A percentile compares a stretch with the other conserved stretches of the same genome.
These are phyloP conservation scores for Gryganskiella cystojenkinii DNA, from an alignment of 192 early-diverging fungal species.

Conservation along the genomic window DNA sequence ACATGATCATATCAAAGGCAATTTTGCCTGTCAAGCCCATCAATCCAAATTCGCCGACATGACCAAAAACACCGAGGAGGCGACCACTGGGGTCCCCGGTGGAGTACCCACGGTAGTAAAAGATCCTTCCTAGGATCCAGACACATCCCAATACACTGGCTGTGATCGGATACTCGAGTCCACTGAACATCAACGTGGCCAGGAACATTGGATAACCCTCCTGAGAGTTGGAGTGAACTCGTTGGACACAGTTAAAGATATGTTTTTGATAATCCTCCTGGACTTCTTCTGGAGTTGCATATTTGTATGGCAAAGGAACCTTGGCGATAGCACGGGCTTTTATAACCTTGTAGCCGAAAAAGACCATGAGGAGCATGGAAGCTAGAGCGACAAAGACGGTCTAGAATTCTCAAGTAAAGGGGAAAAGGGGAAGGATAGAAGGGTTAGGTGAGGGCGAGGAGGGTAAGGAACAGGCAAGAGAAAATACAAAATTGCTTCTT, in stretches of 20 bases:
- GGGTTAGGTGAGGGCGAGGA: no score
- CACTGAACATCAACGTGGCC: conserved; percentile 54
- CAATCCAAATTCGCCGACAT: conserved; percentile 64
- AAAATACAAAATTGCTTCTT: conserved; percentile 22
- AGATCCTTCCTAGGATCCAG: conserved; percentile 59
- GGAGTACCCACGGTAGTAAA: conserved; percentile 66
- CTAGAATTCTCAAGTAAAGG: no score
- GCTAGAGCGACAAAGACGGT: conserved; percentile 40
- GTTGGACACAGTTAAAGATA: conserved; percentile 80
- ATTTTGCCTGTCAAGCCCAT: conserved; percentile 53
- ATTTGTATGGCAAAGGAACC: conserved; percentile 76
- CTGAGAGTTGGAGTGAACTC: conserved; percentile 73
- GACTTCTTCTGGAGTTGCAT: conserved; percentile 65
- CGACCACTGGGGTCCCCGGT: conserved; percentile 71
- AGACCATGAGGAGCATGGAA: conserved; percentile 45
- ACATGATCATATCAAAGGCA: conserved; percentile 43
- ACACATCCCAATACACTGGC: conserved; percentile 62
- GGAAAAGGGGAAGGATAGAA: no score
- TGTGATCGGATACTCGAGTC: conserved; percentile 64
- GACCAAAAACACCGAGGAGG: conserved; percentile 56
- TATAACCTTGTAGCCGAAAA: conserved; percentile 62
- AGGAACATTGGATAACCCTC: conserved; percentile 67
- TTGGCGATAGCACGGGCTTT: conserved; percentile 63
- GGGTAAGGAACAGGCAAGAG: background rate
- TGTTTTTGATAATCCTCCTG: conserved; percentile 70